Evolutionary conservation across 495 filamentous ascomycete genomes (phyloP).

Genomic region (Haplographium delicatum): DNA sequence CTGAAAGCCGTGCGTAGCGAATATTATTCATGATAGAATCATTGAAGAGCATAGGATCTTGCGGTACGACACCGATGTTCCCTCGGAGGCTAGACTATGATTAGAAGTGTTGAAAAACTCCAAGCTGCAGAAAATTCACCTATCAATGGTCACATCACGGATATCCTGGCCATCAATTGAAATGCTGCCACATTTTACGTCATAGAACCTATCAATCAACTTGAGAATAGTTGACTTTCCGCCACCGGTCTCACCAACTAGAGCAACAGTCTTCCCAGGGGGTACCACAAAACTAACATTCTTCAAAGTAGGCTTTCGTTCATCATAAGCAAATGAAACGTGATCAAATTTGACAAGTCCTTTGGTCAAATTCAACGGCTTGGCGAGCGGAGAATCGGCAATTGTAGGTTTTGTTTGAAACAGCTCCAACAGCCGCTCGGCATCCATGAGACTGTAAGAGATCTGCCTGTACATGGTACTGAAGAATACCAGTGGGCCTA

Average conservation of each 20-base stretch:
- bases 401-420: constrained; percentile 63
- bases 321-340: constrained; percentile 68
- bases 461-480: constrained; percentile 54
- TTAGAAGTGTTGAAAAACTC: constrained; percentile 14
- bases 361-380: constrained; percentile 47
- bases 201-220: constrained; percentile 66
- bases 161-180: constrained; percentile 73
- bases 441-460: constrained; percentile 58
- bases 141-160: constrained; percentile 55
- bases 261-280: constrained; percentile 61
- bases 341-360: constrained; percentile 60
- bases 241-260: constrained; percentile 72
- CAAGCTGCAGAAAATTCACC: constrained; percentile 28
- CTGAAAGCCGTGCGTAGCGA: constrained; percentile 57
- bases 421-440: constrained; percentile 66
- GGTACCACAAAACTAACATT: constrained; percentile 55
- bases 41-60: constrained; percentile 66
- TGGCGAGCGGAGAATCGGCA: constrained; percentile 48
- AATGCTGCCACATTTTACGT: constrained; percentile 57
- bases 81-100: constrained; percentile 49
- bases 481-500: constrained; percentile 58
- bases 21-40: constrained; percentile 71
- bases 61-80: constrained; percentile 67
- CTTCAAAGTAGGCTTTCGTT: constrained; percentile 60
- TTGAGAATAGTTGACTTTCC: constrained; percentile 76